A percentile compares a stretch with the other conserved stretches of the same genome.
Conservation (phyloP, 108 stramenopile genomes). For the Conticribra guillardii region DNA sequence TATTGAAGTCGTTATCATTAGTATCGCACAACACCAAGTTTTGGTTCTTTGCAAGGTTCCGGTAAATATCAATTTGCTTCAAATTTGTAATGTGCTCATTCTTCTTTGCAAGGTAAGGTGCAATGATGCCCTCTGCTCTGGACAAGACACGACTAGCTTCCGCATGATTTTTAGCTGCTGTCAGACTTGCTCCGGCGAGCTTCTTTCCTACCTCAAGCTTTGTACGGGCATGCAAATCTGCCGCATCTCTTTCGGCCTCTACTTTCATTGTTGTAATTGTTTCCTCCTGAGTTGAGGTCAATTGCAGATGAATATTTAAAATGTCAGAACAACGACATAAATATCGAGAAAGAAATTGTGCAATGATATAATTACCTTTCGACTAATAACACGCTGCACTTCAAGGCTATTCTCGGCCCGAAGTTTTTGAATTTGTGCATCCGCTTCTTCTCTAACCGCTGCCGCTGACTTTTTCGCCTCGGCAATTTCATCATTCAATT, state of each 20-base stretch:
- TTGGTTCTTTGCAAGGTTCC: slow-evolving; percentile 20
- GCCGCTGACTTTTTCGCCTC: slow-evolving; percentile 17
- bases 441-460: slow-evolving; percentile 27
- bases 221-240: slow-evolving; percentile 21
- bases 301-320: not conserved
- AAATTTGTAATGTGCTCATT: slow-evolving; percentile 27
- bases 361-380: slow-evolving; percentile 11
- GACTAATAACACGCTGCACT: slow-evolving; percentile 23
- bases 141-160: slow-evolving; percentile 17
- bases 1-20: slow-evolving; percentile 23
- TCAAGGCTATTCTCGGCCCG: slow-evolving; percentile 26
- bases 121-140: slow-evolving; percentile 25
- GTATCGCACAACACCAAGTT: slow-evolving; percentile 26
- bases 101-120: slow-evolving; percentile 27
- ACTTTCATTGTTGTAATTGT: slow-evolving; percentile 24
- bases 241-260: slow-evolving; percentile 21
- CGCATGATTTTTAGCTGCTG: slow-evolving; percentile 26
- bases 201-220: slow-evolving; percentile 31
- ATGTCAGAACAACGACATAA: not conserved
- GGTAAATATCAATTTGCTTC: slow-evolving; percentile 23
- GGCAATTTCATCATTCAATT: slow-evolving; percentile 30
- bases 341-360: not conserved
- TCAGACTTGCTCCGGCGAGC: slow-evolving; percentile 10
- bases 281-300: slow-evolving; percentile 11
- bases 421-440: slow-evolving; percentile 17